These are phyloP conservation scores for Candolleomyces aberdarensis DNA, from an alignment of 768 basidiomycete genomes.

Conservation along the genomic window DNA sequence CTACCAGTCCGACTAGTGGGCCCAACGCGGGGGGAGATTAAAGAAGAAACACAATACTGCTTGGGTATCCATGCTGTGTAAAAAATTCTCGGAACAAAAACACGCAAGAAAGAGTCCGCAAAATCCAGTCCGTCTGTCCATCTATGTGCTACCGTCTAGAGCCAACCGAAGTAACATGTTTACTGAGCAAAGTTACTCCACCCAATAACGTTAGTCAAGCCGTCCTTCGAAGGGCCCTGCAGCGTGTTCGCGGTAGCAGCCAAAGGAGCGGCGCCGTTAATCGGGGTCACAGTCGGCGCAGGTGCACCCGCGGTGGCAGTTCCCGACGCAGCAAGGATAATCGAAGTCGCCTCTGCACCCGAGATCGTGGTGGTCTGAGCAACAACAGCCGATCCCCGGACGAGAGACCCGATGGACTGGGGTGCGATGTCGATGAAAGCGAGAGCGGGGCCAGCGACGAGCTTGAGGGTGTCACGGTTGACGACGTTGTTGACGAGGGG, in stretches of 20 bases:
- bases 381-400: slow-evolving; percentile 23
- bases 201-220: slow-evolving; percentile 36
- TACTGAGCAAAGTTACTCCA: slow-evolving; percentile 24
- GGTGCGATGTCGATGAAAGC: slow-evolving; percentile 61
- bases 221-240: slow-evolving; percentile 34
- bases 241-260: slow-evolving; percentile 28
- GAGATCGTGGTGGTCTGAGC: slow-evolving; percentile 25
- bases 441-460: slow-evolving; percentile 71
- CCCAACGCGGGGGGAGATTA: too few species aligned
- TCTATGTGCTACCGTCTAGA: neutral
- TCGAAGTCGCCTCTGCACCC: slow-evolving; percentile 31
- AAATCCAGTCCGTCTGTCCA: neutral
- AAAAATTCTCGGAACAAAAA: too few species aligned
- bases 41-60: too few species aligned
- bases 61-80: too few species aligned
- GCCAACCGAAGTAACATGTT: neutral
- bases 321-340: slow-evolving; percentile 27
- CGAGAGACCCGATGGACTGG: slow-evolving; percentile 48
- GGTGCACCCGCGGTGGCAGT: slow-evolving; percentile 18
- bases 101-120: too few species aligned
- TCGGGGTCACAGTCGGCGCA: slow-evolving; percentile 15
- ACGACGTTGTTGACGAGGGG: slow-evolving; percentile 62
- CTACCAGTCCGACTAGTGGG: too few species aligned
- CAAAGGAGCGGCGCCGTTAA: slow-evolving; percentile 15
- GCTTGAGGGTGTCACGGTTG: slow-evolving; percentile 48